Conservation (phyloP, 495 filamentous ascomycete genomes). For the Penicillium egyptiacum region DNA sequence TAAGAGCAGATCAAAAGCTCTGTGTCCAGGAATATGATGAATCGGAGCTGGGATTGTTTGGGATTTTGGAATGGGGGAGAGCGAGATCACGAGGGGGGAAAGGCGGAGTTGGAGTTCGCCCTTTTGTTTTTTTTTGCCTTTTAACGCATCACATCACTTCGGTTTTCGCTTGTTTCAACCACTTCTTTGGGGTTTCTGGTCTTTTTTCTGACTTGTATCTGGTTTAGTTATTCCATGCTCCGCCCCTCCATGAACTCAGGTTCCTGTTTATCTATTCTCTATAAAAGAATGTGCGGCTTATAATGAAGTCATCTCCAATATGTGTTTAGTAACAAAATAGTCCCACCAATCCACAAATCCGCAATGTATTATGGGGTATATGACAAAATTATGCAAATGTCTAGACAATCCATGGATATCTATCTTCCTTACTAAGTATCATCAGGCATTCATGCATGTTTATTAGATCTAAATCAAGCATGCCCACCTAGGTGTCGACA, state of each 20-base stretch:
- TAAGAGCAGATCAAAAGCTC: conserved; percentile 12
- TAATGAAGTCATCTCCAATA: conserved; percentile 5
- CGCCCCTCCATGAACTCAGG: neutral
- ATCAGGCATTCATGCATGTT: neutral
- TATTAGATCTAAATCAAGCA: neutral
- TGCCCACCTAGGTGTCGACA: no score
- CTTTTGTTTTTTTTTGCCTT: conserved; percentile 21
- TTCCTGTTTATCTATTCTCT: neutral
- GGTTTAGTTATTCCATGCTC: neutral
- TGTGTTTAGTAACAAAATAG: neutral
- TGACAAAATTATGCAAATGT: neutral
- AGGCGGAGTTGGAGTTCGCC: conserved; percentile 24
- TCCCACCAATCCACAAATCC: neutral
- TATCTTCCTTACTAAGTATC: neutral
- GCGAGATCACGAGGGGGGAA: conserved; percentile 23
- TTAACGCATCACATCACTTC: conserved; percentile 2
- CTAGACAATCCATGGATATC: no score
- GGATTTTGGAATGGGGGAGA: neutral
- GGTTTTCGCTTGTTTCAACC: neutral
- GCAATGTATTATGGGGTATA: neutral
- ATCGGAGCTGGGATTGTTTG: conserved; percentile 14
- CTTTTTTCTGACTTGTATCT: neutral
- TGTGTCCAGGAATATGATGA: conserved; percentile 12
- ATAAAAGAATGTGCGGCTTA: neutral
- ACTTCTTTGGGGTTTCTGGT: neutral